phyloP scores from a whole-genome alignment of 1,139 yeast species.

The Lodderomyces orthopsilosis region DNA sequence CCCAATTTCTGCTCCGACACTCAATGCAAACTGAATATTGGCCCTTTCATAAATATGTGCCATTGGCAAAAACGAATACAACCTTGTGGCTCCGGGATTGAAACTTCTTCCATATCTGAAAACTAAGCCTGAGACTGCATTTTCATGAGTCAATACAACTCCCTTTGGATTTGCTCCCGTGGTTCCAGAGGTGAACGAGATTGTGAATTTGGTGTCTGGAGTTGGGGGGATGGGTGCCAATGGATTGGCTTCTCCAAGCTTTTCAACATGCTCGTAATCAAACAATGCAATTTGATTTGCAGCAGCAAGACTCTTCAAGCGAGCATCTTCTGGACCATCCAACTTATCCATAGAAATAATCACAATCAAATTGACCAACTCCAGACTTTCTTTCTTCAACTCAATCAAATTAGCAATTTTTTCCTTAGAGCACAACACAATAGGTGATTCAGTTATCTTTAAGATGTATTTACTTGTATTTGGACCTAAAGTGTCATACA shows the following conservation, averaged over 20 bases:
- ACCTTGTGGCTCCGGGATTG: slow-evolving; percentile 18
- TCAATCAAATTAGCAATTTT: slow-evolving; percentile 26
- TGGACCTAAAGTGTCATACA: slow-evolving; percentile 41
- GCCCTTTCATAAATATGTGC: slow-evolving; percentile 67
- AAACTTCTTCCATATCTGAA: slow-evolving; percentile 16
- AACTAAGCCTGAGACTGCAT: slow-evolving; percentile 48
- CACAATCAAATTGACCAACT: slow-evolving; percentile 29
- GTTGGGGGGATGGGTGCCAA: slow-evolving; percentile 49
- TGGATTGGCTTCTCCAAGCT: slow-evolving; percentile 51
- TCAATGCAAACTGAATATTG: slow-evolving; percentile 22
- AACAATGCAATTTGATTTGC: slow-evolving; percentile 30
- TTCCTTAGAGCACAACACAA: slow-evolving; percentile 35
- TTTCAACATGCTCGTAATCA: slow-evolving; percentile 43
- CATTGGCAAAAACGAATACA: slow-evolving; percentile 22
- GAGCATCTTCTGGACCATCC: slow-evolving; percentile 16
- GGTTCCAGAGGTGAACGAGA: slow-evolving; percentile 77
- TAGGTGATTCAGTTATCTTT: slow-evolving; percentile 33
- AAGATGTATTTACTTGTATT: slow-evolving; percentile 35
- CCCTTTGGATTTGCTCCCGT: slow-evolving; percentile 72
- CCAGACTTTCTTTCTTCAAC: slow-evolving; percentile 23
- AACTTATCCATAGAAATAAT: slow-evolving; percentile 43
- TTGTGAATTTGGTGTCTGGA: slow-evolving; percentile 56
- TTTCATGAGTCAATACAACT: slow-evolving; percentile 56
- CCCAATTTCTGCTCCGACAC: slow-evolving; percentile 33
- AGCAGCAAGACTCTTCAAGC: slow-evolving; percentile 21